phyloP scores from a whole-genome alignment of 73 alveolate species.

The Tetrahymena borealis region DNA sequence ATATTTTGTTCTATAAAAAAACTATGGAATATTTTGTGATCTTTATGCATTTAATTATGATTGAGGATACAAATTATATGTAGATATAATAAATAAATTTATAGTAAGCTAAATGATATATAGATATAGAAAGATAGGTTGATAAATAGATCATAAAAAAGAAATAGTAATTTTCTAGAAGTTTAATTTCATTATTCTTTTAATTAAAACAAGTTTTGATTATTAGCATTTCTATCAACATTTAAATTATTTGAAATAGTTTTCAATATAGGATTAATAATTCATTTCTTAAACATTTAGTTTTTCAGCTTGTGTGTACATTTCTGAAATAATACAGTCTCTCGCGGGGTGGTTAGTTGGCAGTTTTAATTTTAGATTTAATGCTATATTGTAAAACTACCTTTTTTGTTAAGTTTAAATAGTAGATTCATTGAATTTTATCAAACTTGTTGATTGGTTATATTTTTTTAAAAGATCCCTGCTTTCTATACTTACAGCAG shows the following conservation, averaged over 20 bases:
- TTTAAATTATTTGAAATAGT: background rate
- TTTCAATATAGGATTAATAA: background rate
- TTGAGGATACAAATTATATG: too few relatives aligned
- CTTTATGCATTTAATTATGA: too few relatives aligned
- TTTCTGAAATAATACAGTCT: background rate
- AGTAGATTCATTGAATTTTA: background rate
- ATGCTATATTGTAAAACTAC: background rate
- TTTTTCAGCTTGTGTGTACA: background rate
- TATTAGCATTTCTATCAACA: too few relatives aligned
- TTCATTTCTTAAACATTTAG: background rate
- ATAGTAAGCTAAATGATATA: too few relatives aligned
- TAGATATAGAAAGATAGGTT: too few relatives aligned
- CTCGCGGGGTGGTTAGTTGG: background rate
- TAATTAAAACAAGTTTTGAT: too few relatives aligned
- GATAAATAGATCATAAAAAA: too few relatives aligned
- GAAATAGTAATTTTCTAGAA: too few relatives aligned
- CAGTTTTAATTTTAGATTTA: background rate
- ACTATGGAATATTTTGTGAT: too few relatives aligned
- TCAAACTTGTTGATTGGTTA: background rate
- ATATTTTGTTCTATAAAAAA: too few relatives aligned
- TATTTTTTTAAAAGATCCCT: background rate
- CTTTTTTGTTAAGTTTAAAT: background rate
- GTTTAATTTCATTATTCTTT: too few relatives aligned
- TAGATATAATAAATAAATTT: too few relatives aligned
- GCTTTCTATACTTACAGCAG: background rate